These are phyloP conservation scores for Austropuccinia psidii DNA, from an alignment of 1,284 basidiomycete genomes.

Conservation along the genomic window DNA sequence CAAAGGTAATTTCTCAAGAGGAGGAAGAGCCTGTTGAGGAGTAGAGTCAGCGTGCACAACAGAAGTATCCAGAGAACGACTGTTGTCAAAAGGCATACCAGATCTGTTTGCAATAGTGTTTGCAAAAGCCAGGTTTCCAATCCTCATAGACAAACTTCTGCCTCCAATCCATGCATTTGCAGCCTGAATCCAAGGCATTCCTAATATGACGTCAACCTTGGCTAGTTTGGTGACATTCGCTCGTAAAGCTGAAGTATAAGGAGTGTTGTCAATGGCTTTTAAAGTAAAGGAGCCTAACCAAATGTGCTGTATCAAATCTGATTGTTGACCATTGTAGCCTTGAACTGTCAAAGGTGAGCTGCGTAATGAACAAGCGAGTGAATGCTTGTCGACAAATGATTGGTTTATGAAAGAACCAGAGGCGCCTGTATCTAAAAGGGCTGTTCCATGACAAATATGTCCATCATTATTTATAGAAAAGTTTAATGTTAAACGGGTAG, in stretches of 20 bases:
- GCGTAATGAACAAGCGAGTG: background rate
- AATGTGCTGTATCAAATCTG: too few relatives aligned
- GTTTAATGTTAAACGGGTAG: too few relatives aligned
- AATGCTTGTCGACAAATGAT: background rate
- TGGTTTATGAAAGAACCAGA: conserved; percentile 7
- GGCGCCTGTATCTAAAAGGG: conserved; percentile 1
- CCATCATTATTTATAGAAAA: too few relatives aligned
- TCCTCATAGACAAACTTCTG: too few relatives aligned
- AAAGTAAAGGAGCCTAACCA: too few relatives aligned
- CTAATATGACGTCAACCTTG: background rate
- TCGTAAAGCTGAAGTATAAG: too few relatives aligned
- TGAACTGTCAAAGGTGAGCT: background rate
- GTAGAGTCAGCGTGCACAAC: background rate
- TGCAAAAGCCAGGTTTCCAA: background rate
- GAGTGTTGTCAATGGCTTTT: too few relatives aligned
- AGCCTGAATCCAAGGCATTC: conserved; percentile 3
- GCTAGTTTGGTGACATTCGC: background rate
- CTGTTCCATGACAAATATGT: too few relatives aligned
- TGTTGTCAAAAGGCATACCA: too few relatives aligned
- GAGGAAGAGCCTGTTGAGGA: background rate
- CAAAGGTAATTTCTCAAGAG: background rate
- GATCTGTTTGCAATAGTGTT: background rate
- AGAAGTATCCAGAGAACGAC: background rate
- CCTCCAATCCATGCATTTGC: background rate
- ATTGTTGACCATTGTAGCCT: too few relatives aligned